Evolutionary conservation across 305 asterid species (phyloP).

Genomic region (Coffea humblotiana): DNA sequence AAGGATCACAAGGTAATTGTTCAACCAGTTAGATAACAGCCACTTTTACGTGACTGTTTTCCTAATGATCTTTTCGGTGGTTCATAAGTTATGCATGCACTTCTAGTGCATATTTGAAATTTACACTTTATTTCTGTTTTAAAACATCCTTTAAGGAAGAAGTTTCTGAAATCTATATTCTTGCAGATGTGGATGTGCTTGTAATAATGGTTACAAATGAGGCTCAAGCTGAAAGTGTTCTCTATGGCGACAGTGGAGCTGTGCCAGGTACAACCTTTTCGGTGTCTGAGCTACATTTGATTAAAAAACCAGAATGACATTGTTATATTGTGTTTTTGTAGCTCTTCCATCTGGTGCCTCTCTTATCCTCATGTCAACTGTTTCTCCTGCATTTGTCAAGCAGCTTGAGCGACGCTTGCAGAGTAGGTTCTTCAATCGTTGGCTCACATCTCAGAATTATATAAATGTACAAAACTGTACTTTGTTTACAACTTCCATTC

Average conservation of each 20-base stretch:
- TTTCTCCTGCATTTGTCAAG: constrained; percentile 91
- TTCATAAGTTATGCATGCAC: not conserved
- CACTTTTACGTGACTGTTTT: not conserved
- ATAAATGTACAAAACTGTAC: not conserved
- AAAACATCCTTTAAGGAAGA: not conserved
- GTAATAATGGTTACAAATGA: constrained; percentile 95
- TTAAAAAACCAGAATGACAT: constrained; percentile 1
- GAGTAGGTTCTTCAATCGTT: constrained; percentile 50
- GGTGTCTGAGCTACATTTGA: constrained; percentile 8
- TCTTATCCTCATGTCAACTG: constrained; percentile 84
- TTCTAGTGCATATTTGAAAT: not conserved
- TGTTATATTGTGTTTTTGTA: constrained; percentile 31
- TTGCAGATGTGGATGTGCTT: constrained; percentile 75
- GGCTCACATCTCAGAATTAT: not conserved
- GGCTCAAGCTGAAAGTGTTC: constrained; percentile 90
- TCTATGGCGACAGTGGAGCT: constrained; percentile 80
- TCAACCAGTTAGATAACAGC: not conserved
- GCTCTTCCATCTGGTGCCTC: constrained; percentile 92
- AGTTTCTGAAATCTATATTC: constrained; percentile 32
- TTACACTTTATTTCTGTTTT: constrained; percentile 1
- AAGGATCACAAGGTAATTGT: not conserved
- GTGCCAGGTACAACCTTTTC: constrained; percentile 63
- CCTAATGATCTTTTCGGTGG: not conserved
- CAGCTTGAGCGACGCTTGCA: constrained; percentile 76
- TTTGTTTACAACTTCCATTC: not conserved